Percentiles rank a stretch among this genome's conserved stretches.
phyloP scores from a whole-genome alignment of 2,329 filamentous ascomycete genomes.

The Lasiodiplodia sp. region DNA sequence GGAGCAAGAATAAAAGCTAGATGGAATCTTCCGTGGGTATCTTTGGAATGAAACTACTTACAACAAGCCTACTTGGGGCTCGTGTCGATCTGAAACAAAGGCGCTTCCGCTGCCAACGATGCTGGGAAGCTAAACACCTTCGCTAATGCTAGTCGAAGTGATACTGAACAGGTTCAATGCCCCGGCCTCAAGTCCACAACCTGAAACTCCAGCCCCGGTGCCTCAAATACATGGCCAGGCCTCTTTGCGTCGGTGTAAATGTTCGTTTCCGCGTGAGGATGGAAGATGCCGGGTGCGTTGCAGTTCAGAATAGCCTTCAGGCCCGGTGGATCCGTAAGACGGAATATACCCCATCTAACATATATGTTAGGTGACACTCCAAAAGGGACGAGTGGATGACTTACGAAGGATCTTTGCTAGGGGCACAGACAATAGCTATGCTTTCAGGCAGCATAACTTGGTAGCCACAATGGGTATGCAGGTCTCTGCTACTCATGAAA shows the following conservation, averaged over 20 bases:
- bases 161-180: constrained; percentile 1
- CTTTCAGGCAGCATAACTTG: constrained; percentile 97
- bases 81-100: not conserved
- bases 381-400: constrained; percentile 42
- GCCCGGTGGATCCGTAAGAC: constrained; percentile 91
- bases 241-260: constrained; percentile 77
- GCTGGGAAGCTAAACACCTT: not conserved
- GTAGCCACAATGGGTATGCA: constrained; percentile 93
- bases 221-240: constrained; percentile 66
- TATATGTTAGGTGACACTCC: constrained; percentile 1
- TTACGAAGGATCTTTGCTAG: constrained; percentile 77
- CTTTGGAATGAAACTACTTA: constrained; percentile 19
- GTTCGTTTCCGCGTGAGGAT: constrained; percentile 74
- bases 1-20: not conserved
- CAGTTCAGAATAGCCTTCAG: constrained; percentile 85
- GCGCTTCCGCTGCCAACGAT: not conserved
- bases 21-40: constrained; percentile 13
- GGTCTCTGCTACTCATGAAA: constrained; percentile 93
- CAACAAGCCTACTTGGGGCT: not conserved
- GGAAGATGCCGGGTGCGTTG: constrained; percentile 80
- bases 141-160: not conserved
- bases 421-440: constrained; percentile 95
- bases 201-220: constrained; percentile 66
- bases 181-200: constrained; percentile 65
- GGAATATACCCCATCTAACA: constrained; percentile 84